phyloP scores from a whole-genome alignment of 2,329 filamentous ascomycete species.

The Aspergillus glaucus region DNA sequence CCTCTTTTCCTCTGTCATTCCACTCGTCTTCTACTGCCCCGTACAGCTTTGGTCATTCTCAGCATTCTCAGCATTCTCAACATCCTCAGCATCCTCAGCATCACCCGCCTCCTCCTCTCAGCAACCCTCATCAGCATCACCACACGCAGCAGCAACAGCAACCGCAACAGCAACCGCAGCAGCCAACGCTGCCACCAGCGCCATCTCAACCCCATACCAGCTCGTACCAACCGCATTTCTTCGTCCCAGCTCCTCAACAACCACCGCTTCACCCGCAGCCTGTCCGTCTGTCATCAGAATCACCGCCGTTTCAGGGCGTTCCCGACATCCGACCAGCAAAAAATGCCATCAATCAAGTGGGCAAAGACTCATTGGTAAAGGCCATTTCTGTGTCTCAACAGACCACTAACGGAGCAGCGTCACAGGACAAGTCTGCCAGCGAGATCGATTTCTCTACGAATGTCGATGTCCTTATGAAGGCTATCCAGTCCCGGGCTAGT shows the following conservation, averaged over 20 bases:
- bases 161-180: background rate
- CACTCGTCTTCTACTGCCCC: constrained; percentile 24
- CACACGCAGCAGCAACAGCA: constrained; percentile 1
- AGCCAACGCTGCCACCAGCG: background rate
- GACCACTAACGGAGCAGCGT: constrained; percentile 2
- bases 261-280: constrained; percentile 20
- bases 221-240: constrained; percentile 28
- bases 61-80: constrained; percentile 18
- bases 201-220: constrained; percentile 8
- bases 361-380: constrained; percentile 15
- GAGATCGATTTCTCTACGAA: constrained; percentile 69
- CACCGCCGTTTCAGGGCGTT: constrained; percentile 27
- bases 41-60: constrained; percentile 27
- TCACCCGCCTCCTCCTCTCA: constrained; percentile 2
- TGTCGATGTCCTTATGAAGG: constrained; percentile 82
- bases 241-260: constrained; percentile 21
- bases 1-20: constrained; percentile 33
- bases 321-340: constrained; percentile 34
- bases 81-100: constrained; percentile 24
- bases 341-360: constrained; percentile 27
- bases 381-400: constrained; percentile 2
- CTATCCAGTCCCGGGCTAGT: constrained; percentile 64
- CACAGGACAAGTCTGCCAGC: constrained; percentile 37
- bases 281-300: constrained; percentile 24
- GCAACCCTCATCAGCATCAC: background rate